Evolutionary conservation across 768 basidiomycete species (phyloP), one percentile per base, ranked within the genome.

Genomic region (Boletales sp.): DNA sequence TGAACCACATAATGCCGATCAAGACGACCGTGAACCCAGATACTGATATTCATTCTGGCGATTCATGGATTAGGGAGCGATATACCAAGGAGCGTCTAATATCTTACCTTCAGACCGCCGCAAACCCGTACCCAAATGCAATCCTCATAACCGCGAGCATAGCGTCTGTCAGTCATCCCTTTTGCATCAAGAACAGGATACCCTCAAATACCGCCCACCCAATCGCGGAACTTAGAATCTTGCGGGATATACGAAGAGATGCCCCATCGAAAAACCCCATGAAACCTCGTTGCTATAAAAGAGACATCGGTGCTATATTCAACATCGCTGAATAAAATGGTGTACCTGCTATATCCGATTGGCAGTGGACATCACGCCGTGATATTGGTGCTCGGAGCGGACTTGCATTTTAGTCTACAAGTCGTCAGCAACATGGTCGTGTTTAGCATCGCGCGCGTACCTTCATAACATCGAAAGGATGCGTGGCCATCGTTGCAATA

Each of bases 391-490:
- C 57, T 86, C 87, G 2, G 77, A 78, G n/a, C 89, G 84, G 4
- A 97, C 88, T 73, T 97, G 94, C 65, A 97, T 84, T 62, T 91
- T 88, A 0, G 94, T 97, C 90, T 92, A 27, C 40, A 34, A 19
- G 36, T n/a, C 41, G 15, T 51, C 44, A 54, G 58, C 17, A 30
- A 38, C 21, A 9, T 32, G 30, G n/a, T 13, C 4, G 46, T 18
- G 29, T 24, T 18, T n/a, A 24, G 29, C 21, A 4, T n/a, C 31
- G 32, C 13, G 35, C 12, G 42, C 44, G n/a, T 54, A 90, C 92
- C 78, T 97, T 97, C 55, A 97, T 78, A 40, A 94, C 91, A 64
- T 97, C 94, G 57, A 95, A 95, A 2, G 94, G 94, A 58, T 94
- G 91, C 2, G 94, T 97, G 2, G 76, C 76, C 47, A 93, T 68